Conservation (phyloP, 345 rosid genomes). For the Rubroshorea leprosula region DNA sequence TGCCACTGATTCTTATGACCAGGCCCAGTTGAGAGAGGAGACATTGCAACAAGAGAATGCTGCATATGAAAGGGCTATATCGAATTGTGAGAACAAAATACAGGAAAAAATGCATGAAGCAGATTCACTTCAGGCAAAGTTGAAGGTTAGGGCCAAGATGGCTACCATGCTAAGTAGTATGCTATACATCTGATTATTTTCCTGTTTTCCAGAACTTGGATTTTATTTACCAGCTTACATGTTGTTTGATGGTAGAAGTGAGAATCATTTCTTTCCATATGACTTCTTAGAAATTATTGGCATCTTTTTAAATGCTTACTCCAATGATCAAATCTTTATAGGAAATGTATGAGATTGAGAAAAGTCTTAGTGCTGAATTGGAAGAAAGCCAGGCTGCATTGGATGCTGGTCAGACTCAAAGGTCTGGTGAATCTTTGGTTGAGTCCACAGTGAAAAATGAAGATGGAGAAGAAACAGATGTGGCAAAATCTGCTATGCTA, state of each 20-base stretch:
- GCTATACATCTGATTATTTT: not conserved
- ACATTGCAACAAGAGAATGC: slow-evolving; percentile 66
- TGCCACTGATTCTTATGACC: slow-evolving; percentile 17
- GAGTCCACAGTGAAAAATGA: slow-evolving; percentile 26
- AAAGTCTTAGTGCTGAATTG: slow-evolving; percentile 22
- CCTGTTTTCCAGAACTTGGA: not conserved
- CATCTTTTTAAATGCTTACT: not conserved
- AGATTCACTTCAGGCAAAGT: slow-evolving; percentile 41
- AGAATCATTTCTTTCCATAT: not conserved
- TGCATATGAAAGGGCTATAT: slow-evolving; percentile 71
- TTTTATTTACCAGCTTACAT: not conserved
- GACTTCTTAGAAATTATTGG: not conserved
- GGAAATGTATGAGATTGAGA: slow-evolving; percentile 68
- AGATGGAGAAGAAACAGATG: slow-evolving; percentile 39
- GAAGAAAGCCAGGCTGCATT: slow-evolving; percentile 12
- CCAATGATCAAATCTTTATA: slow-evolving; percentile 19
- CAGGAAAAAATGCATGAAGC: slow-evolving; percentile 69
- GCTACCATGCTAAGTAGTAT: not conserved
- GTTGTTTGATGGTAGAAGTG: slow-evolving; percentile 1
- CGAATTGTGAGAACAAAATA: slow-evolving; percentile 60
- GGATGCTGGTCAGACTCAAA: slow-evolving; percentile 27
- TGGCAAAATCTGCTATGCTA: slow-evolving; percentile 33
- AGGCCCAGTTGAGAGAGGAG: slow-evolving; percentile 78
- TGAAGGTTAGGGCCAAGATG: slow-evolving; percentile 46
- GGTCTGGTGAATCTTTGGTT: slow-evolving; percentile 22